Base-by-base conservation (phyloP, 495 filamentous ascomycete genomes). In the Haplographium delicatum region DNA sequence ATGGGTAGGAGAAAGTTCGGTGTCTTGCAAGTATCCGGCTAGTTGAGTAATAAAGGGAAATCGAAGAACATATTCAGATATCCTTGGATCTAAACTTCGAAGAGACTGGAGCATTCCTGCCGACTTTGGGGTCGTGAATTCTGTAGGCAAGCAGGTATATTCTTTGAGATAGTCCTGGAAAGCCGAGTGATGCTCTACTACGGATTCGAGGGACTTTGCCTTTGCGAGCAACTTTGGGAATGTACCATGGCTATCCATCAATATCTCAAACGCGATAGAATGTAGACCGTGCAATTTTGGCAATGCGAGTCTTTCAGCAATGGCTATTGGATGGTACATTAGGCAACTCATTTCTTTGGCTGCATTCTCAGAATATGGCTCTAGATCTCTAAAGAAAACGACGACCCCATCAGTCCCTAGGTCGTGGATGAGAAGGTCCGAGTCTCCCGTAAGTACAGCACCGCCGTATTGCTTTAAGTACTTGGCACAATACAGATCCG, bases 401-500 rank as follows among this genome's bases (percentile, higher is more conserved):
- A 88, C 79, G 4, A 68, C 65, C 2, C 84, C 80, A 16, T 71
- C 33, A 0, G 55, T 22, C 2, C 83, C 85, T 4, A 88, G 68
- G 40, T 86, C 73, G 57, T 87, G 73, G 0, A 88, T 70, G 18
- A 89, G 67, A n/a, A 89, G 69, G 56, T 91, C 86, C 0, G 86
- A 89, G 57, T 91, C 86, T 20, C 72, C 76, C 6, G 85, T 88
- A 9, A 91, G 57, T 0, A 74, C 73, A 28, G 52, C 33, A 5
- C 61, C 61, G 3, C 74, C 78, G 39, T 72, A 64, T 2, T 63
- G 40, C n/a, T 63, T 70, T n/a, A 79, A 64, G 38, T 76, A 65
- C 26, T 67, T 55, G 9, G 82, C 85, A 65, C 86, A 89, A 56
- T 76, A 84, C 4, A 65, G 59, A 57, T 91, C 85, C 16, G 86